A percentile compares a stretch with the other conserved stretches of the same genome.
phyloP scores from a whole-genome alignment of 83 land plant species.

The Picea abies region DNA sequence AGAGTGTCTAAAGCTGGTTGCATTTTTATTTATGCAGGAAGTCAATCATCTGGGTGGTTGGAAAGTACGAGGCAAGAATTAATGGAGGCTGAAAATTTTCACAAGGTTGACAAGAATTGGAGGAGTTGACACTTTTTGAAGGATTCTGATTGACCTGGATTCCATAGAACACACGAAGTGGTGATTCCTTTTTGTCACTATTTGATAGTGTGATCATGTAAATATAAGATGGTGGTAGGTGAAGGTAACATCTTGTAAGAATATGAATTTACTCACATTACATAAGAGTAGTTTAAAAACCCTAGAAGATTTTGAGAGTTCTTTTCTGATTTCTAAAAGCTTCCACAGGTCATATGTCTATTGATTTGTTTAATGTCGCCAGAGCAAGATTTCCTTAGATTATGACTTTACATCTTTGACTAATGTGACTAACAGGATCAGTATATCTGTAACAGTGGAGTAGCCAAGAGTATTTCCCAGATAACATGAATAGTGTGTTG shows the following conservation, averaged over 20 bases:
- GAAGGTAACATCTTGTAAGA: neutral
- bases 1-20: neutral
- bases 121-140: neutral
- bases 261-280: neutral
- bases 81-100: constrained; percentile 6
- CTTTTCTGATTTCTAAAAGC: neutral
- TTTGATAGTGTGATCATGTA: neutral
- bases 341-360: neutral
- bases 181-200: neutral
- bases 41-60: neutral
- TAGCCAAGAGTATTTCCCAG: no score
- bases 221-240: neutral
- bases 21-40: neutral
- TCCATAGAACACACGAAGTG: neutral
- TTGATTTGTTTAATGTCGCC: neutral
- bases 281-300: no score
- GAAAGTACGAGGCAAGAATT: constrained; percentile 14
- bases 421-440: no score
- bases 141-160: neutral
- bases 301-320: neutral
- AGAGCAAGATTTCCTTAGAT: no score
- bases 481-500: no score
- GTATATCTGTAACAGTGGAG: no score
- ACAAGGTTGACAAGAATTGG: neutral
- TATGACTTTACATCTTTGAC: no score